Conservation (phyloP, 2,329 filamentous ascomycete species). For the Aureobasidium vineae region DNA sequence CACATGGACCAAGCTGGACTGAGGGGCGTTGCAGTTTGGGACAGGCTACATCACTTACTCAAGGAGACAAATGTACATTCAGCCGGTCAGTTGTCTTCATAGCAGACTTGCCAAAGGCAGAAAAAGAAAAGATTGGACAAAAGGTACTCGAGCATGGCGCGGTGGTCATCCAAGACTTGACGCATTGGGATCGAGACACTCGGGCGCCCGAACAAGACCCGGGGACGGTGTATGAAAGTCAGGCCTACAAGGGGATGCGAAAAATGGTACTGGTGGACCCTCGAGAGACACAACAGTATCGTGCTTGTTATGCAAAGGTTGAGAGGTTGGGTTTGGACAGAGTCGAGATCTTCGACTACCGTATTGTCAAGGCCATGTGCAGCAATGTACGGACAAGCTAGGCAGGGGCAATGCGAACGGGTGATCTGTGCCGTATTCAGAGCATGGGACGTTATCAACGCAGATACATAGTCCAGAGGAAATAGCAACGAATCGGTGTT, state of each 20-base stretch:
- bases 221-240: slow-evolving; percentile 36
- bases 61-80: slow-evolving; percentile 2
- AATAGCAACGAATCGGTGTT: neutral
- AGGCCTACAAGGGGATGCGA: slow-evolving; percentile 35
- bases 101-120: neutral
- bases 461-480: neutral
- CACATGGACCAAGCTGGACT: neutral
- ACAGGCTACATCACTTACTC: neutral
- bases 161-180: slow-evolving; percentile 25
- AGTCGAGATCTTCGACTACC: slow-evolving; percentile 17
- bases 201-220: slow-evolving; percentile 30
- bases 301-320: slow-evolving; percentile 3
- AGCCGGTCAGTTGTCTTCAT: slow-evolving; percentile 15
- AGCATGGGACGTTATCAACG: neutral
- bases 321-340: slow-evolving; percentile 12
- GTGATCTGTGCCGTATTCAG: neutral
- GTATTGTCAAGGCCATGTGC: slow-evolving; percentile 12
- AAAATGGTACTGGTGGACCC: slow-evolving; percentile 39
- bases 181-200: slow-evolving; percentile 37
- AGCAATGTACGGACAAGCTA: neutral
- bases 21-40: slow-evolving; percentile 8
- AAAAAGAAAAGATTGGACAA: neutral
- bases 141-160: slow-evolving; percentile 8
- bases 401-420: neutral
- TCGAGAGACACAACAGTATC: slow-evolving; percentile 27